Base-by-base conservation (phyloP, 176 grass and related monocot species). In the Aegilops longissima region DNA sequence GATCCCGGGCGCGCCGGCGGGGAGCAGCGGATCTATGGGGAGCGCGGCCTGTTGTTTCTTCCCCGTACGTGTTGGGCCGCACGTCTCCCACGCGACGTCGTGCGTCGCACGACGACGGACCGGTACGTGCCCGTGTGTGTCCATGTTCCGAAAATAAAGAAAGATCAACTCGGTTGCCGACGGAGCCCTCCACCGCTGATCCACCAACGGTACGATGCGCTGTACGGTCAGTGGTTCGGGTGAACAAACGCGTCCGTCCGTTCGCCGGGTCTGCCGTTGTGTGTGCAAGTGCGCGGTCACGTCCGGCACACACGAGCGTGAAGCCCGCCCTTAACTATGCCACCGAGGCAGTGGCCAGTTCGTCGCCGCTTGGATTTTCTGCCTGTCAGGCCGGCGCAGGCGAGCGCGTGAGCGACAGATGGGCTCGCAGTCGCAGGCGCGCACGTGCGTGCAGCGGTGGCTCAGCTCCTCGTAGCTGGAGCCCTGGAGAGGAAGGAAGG, bases 11-110 rank as follows among this genome's bases (percentile, higher is more conserved):
- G 45, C 21, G 44, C 23, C 23, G 12, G 8, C 9, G 66, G 88
- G 80, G 73, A 82, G 89, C 89, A 76, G 24, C 67, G 80, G 68
- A 84, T 90, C 85, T 3, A 14, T 4, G 68, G 49, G 77, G 76
- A 67, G 45, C 35, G 16, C 16, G 66, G 1, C 17, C 6, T 86
- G 54, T 58, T 17, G 0, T 56, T 56, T 59, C 1, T 17, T 1
- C 2, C 2, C 54, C 6, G 18, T 18, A 51, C 51, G 78, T 61
- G 51, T 27, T 79, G 65, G 84, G 9, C 17, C 49, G 76, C 61
- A 84, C 76, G 89, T 20, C 79, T 40, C 17, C 18, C 30, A 14
- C 4, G 70, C 42, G 72, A 18, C 12, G 73, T 21, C 69, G 77
- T 85, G 61, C 16, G 13, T 20, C 56, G 31, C 42, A 4, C 3